A percentile compares a stretch with the other conserved stretches of the same genome.
Evolutionary conservation across 1,139 yeast genomes (phyloP).

Genomic region (Arxiozyma heterogenica): DNA sequence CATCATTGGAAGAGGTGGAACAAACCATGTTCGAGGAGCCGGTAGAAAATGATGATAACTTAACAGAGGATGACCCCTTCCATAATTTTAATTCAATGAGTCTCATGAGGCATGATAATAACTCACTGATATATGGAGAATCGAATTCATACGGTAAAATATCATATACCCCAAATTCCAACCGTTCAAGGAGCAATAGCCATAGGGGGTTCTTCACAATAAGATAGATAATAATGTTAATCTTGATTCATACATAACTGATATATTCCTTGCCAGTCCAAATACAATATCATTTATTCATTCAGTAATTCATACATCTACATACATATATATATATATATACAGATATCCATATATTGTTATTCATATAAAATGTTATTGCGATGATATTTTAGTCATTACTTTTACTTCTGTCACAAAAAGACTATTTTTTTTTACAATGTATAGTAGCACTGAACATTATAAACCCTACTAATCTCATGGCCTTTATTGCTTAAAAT

Average conservation of each 20-base stretch:
- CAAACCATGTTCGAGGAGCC: slow-evolving; percentile 35
- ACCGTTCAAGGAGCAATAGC: slow-evolving; percentile 35
- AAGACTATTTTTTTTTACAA: too few species aligned
- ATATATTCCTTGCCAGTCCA: too few species aligned
- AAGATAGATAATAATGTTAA: slow-evolving; percentile 19
- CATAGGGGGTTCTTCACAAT: slow-evolving; percentile 34
- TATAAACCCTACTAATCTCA: not conserved
- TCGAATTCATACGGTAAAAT: slow-evolving; percentile 55
- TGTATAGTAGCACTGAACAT: not conserved
- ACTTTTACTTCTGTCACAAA: not conserved
- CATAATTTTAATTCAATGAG: slow-evolving; percentile 83
- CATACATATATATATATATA: not conserved
- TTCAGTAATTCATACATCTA: not conserved
- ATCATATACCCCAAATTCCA: slow-evolving; percentile 48
- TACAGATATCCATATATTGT: too few species aligned
- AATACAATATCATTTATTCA: too few species aligned
- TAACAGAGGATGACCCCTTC: slow-evolving; percentile 61
- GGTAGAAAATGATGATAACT: slow-evolving; percentile 27
- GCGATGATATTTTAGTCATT: not conserved
- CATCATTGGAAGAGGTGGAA: slow-evolving; percentile 29
- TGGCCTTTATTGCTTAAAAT: not conserved
- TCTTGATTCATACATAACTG: not conserved
- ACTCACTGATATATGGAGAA: slow-evolving; percentile 43
- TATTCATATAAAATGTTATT: too few species aligned
- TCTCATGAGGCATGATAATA: slow-evolving; percentile 60